Evolutionary conservation across 1,284 basidiomycete species (phyloP).

Genomic region (Pascua guehoae): DNA sequence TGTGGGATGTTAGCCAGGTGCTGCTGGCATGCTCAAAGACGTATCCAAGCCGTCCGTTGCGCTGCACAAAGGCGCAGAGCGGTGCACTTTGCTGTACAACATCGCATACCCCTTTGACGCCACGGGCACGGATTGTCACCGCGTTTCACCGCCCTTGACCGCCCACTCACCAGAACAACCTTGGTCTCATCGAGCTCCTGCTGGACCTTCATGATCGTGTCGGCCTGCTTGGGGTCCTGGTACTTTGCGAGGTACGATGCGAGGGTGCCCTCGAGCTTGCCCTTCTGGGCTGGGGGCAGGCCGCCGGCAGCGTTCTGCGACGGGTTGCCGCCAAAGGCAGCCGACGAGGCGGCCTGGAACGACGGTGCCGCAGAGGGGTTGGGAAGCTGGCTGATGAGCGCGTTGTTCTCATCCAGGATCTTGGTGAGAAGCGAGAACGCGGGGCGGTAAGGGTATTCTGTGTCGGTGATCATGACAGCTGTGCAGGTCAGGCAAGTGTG

Average conservation of each 20-base stretch:
- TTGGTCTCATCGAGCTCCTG: constrained; percentile 99
- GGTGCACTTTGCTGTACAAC: neutral
- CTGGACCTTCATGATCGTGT: constrained; percentile 98
- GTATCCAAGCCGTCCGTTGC: neutral
- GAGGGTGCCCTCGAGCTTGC: constrained; percentile 57
- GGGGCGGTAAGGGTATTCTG: constrained; percentile 93
- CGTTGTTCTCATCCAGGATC: constrained; percentile 85
- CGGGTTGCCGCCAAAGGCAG: constrained; percentile 47
- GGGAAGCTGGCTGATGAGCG: constrained; percentile 59
- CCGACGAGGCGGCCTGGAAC: constrained; percentile 39
- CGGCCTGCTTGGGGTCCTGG: constrained; percentile 96
- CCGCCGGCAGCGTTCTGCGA: constrained; percentile 45
- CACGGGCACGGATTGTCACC: too few species aligned
- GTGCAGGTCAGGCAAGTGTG: constrained; percentile 19
- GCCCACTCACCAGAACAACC: constrained; percentile 76
- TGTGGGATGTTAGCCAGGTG: constrained; percentile 41
- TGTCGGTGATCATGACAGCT: constrained; percentile 91
- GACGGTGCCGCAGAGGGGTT: constrained; percentile 39
- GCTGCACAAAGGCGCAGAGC: too few species aligned
- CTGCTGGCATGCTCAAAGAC: neutral
- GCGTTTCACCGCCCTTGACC: too few species aligned
- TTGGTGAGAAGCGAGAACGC: constrained; percentile 95
- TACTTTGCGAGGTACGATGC: constrained; percentile 84
- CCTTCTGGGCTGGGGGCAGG: constrained; percentile 48
- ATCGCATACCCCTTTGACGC: too few species aligned